A percentile compares a stretch with the other conserved stretches of the same genome.
Conservation (phyloP, 805 yeast species). For the Candida sithepensis region DNA sequence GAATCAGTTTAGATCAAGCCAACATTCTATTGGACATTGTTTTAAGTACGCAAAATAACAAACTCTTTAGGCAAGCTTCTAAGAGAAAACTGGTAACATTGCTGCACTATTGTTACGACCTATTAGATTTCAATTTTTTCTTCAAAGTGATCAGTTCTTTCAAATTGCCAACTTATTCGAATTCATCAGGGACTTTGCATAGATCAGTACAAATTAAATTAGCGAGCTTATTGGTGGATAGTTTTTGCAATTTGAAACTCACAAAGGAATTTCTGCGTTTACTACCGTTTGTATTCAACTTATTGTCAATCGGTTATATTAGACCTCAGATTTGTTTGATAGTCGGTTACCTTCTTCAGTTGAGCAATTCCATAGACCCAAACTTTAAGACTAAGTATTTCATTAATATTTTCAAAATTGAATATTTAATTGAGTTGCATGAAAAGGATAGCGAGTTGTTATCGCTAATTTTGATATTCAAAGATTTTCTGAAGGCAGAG, state of each 20-base stretch:
- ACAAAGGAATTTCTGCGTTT: conserved; percentile 16
- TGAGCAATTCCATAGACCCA: conserved; percentile 17
- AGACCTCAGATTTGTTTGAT: conserved; percentile 19
- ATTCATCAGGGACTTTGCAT: conserved; percentile 13
- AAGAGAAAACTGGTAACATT: conserved; percentile 15
- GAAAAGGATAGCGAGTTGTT: conserved; percentile 17
- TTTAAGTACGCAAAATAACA: conserved; percentile 12
- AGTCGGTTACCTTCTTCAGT: conserved; percentile 16
- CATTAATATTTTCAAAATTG: conserved; percentile 20
- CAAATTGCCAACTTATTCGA: conserved; percentile 20
- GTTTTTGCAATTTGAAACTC: conserved; percentile 22
- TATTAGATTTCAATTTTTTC: conserved; percentile 21
- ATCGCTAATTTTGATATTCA: conserved; percentile 14
- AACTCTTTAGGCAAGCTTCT: conserved; percentile 9
- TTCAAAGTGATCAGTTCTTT: conserved; percentile 20
- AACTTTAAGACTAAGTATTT: conserved; percentile 17
- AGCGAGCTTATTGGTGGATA: conserved; percentile 16
- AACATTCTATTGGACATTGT: conserved; percentile 19
- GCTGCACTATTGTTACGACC: conserved; percentile 16
- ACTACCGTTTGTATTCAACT: conserved; percentile 22
- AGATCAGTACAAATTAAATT: conserved; percentile 19
- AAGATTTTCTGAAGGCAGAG: conserved; percentile 9
- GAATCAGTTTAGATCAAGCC: conserved; percentile 18
- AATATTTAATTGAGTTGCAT: conserved; percentile 16
- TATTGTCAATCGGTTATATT: conserved; percentile 27